phyloP scores from a whole-genome alignment of 1,139 yeast species.

The Hyphopichia fennica region DNA sequence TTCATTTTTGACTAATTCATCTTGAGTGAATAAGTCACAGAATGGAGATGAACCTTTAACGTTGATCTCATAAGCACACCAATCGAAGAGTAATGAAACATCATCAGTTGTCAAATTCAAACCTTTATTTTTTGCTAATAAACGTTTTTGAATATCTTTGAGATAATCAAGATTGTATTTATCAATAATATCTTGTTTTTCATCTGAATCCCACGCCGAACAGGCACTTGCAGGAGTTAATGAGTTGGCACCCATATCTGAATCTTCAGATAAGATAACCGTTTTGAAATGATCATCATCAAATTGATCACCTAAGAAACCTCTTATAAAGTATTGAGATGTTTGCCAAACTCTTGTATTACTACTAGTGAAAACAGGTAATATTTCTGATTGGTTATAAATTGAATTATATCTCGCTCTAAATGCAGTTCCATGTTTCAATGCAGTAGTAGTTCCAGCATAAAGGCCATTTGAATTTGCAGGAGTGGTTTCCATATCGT shows the following conservation, averaged over 20 bases:
- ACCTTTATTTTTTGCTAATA: slow-evolving; percentile 18
- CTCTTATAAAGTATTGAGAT: slow-evolving; percentile 31
- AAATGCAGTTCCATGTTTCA: slow-evolving; percentile 34
- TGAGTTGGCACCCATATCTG: slow-evolving; percentile 27
- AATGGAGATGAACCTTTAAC: slow-evolving; percentile 48
- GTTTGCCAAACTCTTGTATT: slow-evolving; percentile 33
- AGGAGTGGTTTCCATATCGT: slow-evolving; percentile 33
- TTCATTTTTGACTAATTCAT: slow-evolving; percentile 46
- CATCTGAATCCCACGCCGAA: slow-evolving; percentile 13
- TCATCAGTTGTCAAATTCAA: slow-evolving; percentile 37
- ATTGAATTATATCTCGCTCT: slow-evolving; percentile 33
- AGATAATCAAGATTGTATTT: slow-evolving; percentile 18
- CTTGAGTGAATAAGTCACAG: slow-evolving; percentile 52
- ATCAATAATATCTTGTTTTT: slow-evolving; percentile 10
- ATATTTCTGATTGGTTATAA: slow-evolving; percentile 15
- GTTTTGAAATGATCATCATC: slow-evolving; percentile 19
- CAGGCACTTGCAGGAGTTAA: slow-evolving; percentile 30
- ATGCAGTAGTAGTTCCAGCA: slow-evolving; percentile 33
- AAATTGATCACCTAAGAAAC: slow-evolving; percentile 30
- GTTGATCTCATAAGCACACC: slow-evolving; percentile 58
- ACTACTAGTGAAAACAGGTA: slow-evolving; percentile 36
- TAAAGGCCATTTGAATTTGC: slow-evolving; percentile 26
- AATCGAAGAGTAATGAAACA: slow-evolving; percentile 35
- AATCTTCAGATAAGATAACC: slow-evolving; percentile 27
- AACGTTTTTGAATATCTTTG: slow-evolving; percentile 16